Conservation (phyloP, 441 rosid genomes). For the Corymbia calophylla region DNA sequence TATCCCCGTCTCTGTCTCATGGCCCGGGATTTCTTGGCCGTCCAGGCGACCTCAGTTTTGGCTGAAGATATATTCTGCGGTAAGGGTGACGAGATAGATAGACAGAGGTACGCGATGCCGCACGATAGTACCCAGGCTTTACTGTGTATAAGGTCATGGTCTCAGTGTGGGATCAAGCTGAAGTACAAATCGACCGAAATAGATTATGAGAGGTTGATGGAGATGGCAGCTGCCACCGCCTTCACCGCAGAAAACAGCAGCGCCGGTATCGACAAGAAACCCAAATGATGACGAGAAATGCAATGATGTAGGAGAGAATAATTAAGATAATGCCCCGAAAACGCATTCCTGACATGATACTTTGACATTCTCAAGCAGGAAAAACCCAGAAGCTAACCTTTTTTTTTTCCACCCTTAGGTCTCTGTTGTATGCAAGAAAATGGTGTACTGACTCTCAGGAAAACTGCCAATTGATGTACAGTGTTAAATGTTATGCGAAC, state of each 20-base stretch:
- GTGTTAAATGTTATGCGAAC: background rate
- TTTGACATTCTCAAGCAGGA: background rate
- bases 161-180: slow-evolving; percentile 59
- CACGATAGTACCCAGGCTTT: slow-evolving; percentile 58
- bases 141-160: slow-evolving; percentile 86
- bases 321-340: background rate
- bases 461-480: background rate
- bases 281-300: background rate
- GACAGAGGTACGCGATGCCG: slow-evolving; percentile 64
- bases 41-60: slow-evolving; percentile 71
- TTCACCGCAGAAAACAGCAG: slow-evolving; percentile 15
- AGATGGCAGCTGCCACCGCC: slow-evolving; percentile 49
- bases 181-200: slow-evolving; percentile 69
- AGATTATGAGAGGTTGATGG: slow-evolving; percentile 79
- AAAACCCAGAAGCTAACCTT: background rate
- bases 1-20: slow-evolving; percentile 75
- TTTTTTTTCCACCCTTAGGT: background rate
- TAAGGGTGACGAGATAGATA: slow-evolving; percentile 68
- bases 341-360: background rate
- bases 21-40: slow-evolving; percentile 84
- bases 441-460: background rate
- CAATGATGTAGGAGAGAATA: background rate
- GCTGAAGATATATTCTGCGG: slow-evolving; percentile 76
- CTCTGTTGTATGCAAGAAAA: background rate
- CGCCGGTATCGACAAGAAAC: slow-evolving; percentile 45